Evolutionary conservation across 2,329 filamentous ascomycete genomes (phyloP), one percentile per base, ranked within the genome.

Genomic region (Scytalidium lignicola): DNA sequence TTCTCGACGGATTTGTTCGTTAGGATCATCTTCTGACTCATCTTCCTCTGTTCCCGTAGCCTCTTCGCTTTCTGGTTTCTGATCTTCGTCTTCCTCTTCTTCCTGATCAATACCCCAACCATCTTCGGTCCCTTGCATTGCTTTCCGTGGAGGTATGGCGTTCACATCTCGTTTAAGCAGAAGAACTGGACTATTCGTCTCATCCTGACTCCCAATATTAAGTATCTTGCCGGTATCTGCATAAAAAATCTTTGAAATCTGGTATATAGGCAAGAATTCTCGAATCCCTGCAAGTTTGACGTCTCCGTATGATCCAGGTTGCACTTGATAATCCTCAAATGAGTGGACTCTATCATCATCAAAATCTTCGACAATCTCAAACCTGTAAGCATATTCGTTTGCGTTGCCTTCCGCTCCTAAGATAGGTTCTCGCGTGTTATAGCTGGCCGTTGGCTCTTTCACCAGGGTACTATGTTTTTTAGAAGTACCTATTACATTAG

Each of bases 231-330:
- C 85, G 0, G 85, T 88, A 55, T 88, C 85, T 13, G 85, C 85
- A 57, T 88, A 89, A 66, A 89, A 89, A 26, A 89, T 86, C 61
- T 88, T 88, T 2, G 83, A 86, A 13, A 88, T 79, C 59, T 88
- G 79, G 61, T 88, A 83, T 18, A 88, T 79, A 1, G 85, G 85
- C 15, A 89, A 69, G 32, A 80, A 72, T 56, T 87, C 82, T 43
- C 85, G 73, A 22, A 88, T 78, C 1, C 85, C 85, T 13, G 85
- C 85, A 12, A 73, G 66, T 3, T 65, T 53, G 26, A 88, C 73
- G 43, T 79, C 82, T 54, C 85, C 82, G 55, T 79, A 88, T 0
- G 71, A 70, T 2, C 74, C 74, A 20, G 63, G 62, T 44, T 78
- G 74, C 2, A 70, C 64, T 48, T 79, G 76, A 37, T 70, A 70